These are phyloP conservation scores for Ophiostoma montium DNA, from an alignment of 2,329 filamentous ascomycete genomes.

Conservation along the genomic window DNA sequence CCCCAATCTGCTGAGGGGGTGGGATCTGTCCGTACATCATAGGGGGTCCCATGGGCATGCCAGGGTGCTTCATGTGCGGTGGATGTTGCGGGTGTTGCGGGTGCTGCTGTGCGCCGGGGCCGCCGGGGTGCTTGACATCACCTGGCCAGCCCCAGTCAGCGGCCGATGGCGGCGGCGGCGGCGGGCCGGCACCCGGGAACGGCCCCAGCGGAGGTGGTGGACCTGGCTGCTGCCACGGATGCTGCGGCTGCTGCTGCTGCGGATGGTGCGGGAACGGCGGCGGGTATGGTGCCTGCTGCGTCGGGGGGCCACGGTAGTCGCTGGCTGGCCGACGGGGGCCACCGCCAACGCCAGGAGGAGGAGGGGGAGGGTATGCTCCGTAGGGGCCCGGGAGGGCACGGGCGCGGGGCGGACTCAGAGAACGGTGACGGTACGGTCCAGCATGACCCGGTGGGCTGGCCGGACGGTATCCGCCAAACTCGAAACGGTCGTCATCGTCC, in stretches of 20 bases:
- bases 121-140: constrained; percentile 4
- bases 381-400: background rate
- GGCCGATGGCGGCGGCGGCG: background rate
- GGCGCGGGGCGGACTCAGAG: background rate
- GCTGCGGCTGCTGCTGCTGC: constrained; percentile 1
- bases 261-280: background rate
- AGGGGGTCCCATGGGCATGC: background rate
- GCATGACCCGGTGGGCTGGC: background rate
- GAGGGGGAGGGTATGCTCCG: background rate
- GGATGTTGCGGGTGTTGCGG: background rate
- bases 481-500: background rate
- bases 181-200: background rate
- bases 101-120: background rate
- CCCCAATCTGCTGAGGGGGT: background rate
- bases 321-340: background rate
- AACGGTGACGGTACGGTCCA: background rate
- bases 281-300: background rate
- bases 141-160: constrained; percentile 8
- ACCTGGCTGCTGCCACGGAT: background rate
- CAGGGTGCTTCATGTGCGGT: background rate
- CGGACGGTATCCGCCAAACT: background rate
- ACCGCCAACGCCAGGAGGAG: background rate
- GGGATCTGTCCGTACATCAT: constrained; percentile 1
- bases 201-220: background rate
- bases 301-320: constrained; percentile 1